Evolutionary conservation across 306 rosid genomes (phyloP), one percentile per base, ranked within the genome.

Genomic region (Prosopis cineraria): DNA sequence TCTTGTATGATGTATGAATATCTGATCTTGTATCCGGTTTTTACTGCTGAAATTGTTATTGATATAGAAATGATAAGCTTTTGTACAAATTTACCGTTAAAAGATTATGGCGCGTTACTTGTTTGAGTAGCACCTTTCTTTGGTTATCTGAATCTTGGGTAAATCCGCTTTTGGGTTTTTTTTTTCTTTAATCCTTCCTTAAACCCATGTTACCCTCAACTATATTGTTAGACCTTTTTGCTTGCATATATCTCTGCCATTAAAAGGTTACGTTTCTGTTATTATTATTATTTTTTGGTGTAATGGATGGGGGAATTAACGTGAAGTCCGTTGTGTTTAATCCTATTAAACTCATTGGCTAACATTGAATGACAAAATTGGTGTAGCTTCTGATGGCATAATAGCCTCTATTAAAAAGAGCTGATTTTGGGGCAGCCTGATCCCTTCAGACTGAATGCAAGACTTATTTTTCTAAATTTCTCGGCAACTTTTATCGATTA

Each of bases 381-480:
- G 6, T 2, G 7, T 2, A 56, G 33, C 31, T 22, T 56, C 7
- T 10, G 33, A 56, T 56, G 16, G 17, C 17, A 22, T 22, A 56
- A 56, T 56, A 56, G 11, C 33, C 63, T 24, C 34, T 30, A 25
- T 58, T 27, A 12, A 58, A 58, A 27, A 29, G 8, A 58, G 3
- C 36, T 11, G 36, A n/a, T 58, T 58, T 58, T 58, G 36, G 34
- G 65, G n/a, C 65, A 4, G 17, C 20, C 9, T 13, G n/a, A 27
- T 58, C 27, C 60, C 24, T 41, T 79, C 76, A 17, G 74, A 79
- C 62, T 71, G 75, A 77, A 48, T 43, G 41, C 22, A 5, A 63
- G 40, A 36, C 30, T 79, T 55, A 7, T 66, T 22, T 67, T 77
- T 75, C 59, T 31, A 65, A 45, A 48, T 29, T 78, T 65, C 72